Conservation (phyloP, 176 grass and related monocot species). For the Oryza australiensis region DNA sequence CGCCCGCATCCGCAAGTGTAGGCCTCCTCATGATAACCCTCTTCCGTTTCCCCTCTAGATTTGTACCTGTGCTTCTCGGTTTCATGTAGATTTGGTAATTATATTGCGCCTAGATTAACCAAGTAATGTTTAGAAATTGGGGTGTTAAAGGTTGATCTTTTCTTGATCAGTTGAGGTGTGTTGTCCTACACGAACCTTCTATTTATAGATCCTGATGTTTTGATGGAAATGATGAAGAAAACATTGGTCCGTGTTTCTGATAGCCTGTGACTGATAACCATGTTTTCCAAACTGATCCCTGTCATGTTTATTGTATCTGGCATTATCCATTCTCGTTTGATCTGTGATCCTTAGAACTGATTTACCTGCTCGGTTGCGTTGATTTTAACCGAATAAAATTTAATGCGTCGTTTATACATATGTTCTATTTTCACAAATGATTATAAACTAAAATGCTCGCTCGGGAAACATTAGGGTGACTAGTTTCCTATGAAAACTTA, state of each 20-base stretch:
- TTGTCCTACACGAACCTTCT: too few relatives aligned
- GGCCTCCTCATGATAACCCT: background rate
- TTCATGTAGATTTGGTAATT: background rate
- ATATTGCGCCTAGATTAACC: background rate
- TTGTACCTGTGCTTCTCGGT: too few relatives aligned
- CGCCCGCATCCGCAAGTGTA: constrained; percentile 97
- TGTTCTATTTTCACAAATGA: too few relatives aligned
- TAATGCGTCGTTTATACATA: too few relatives aligned
- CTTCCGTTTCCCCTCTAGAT: too few relatives aligned
- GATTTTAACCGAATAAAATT: too few relatives aligned
- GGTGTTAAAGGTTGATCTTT: background rate
- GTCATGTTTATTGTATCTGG: background rate
- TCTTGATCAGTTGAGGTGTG: background rate
- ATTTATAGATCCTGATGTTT: background rate
- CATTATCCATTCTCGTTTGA: background rate
- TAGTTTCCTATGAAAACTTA: background rate
- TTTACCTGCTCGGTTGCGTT: too few relatives aligned
- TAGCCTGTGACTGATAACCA: background rate
- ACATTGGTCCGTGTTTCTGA: constrained; percentile 34
- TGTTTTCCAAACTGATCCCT: constrained; percentile 9
- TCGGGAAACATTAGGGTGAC: background rate
- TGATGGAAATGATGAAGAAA: constrained; percentile 21
- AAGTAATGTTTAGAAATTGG: too few relatives aligned
- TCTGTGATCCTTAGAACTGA: background rate
- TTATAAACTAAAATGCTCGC: too few relatives aligned